Percentiles rank a stretch among this genome's conserved stretches.
Evolutionary conservation across 176 grass and related monocot species (phyloP).

Genomic region (Oryza longistaminata): DNA sequence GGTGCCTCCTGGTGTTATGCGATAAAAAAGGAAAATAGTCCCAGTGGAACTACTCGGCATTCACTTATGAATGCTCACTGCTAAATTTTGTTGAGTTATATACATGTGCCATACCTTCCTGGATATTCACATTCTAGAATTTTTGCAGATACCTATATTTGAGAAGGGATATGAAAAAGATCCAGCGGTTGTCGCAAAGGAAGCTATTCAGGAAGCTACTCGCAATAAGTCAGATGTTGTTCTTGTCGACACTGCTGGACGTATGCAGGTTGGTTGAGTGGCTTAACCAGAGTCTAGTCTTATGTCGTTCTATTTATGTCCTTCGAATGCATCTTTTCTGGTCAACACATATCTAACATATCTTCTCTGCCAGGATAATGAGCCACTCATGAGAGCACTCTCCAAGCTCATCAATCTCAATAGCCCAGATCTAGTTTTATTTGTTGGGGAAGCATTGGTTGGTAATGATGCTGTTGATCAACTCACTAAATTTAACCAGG

Average conservation of each 20-base stretch:
- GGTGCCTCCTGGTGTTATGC: neutral
- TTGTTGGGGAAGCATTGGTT: conserved; percentile 74
- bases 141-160: conserved; percentile 77
- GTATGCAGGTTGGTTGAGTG: conserved; percentile 58
- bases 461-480: conserved; percentile 84
- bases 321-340: neutral
- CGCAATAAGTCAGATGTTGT: conserved; percentile 68
- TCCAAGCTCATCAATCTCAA: conserved; percentile 84
- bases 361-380: conserved; percentile 56
- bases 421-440: conserved; percentile 65
- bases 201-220: conserved; percentile 70
- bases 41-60: neutral
- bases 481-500: conserved; percentile 74
- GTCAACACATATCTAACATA: conserved; percentile 1
- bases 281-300: neutral
- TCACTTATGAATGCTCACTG: neutral
- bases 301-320: neutral
- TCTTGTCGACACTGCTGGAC: conserved; percentile 79
- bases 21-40: neutral
- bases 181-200: conserved; percentile 71
- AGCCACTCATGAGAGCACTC: conserved; percentile 77
- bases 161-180: conserved; percentile 80
- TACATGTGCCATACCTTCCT: neutral
- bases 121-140: conserved; percentile 9
- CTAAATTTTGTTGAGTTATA: neutral